Percentiles rank a stretch among this genome's conserved stretches.
phyloP scores from a whole-genome alignment of 1,139 yeast species.

The Suhomyces ambrosiae region DNA sequence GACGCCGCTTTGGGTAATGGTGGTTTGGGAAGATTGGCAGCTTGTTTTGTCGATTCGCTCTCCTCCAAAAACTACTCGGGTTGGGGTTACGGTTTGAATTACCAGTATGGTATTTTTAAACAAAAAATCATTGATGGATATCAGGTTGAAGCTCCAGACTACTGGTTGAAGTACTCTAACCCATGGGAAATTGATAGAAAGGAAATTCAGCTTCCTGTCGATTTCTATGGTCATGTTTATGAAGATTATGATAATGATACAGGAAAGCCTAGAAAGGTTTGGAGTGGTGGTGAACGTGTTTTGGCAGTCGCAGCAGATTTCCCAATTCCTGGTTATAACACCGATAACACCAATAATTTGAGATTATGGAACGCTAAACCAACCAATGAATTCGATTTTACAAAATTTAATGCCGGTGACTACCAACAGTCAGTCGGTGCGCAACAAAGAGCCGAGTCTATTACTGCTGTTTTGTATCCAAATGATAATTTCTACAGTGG shows the following conservation, averaged over 20 bases:
- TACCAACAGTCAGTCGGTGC: slow-evolving; percentile 80
- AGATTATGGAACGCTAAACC: slow-evolving; percentile 92
- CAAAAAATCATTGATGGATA: slow-evolving; percentile 90
- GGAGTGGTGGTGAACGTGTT: slow-evolving; percentile 90
- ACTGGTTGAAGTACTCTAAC: slow-evolving; percentile 84
- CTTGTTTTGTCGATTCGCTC: slow-evolving; percentile 89
- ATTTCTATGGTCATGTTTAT: slow-evolving; percentile 83
- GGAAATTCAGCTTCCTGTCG: slow-evolving; percentile 91
- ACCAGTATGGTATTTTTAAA: slow-evolving; percentile 90
- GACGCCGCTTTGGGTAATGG: slow-evolving; percentile 97
- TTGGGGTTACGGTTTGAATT: slow-evolving; percentile 95
- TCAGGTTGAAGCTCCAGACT: slow-evolving; percentile 93
- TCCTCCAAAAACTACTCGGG: slow-evolving; percentile 88
- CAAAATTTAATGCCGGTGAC: slow-evolving; percentile 90
- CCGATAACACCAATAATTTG: slow-evolving; percentile 82
- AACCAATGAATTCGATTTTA: slow-evolving; percentile 88
- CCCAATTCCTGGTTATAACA: slow-evolving; percentile 91
- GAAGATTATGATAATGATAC: slow-evolving; percentile 57
- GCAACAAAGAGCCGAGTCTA: slow-evolving; percentile 88
- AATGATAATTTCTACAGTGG: slow-evolving; percentile 92
- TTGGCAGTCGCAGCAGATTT: slow-evolving; percentile 91
- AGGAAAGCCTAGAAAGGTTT: slow-evolving; percentile 55
- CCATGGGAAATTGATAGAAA: slow-evolving; percentile 92
- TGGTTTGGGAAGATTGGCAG: slow-evolving; percentile 93
- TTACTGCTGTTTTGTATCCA: slow-evolving; percentile 89